Base-by-base conservation (phyloP, 495 filamentous ascomycete genomes). In the Thermothielavioides terrestris region DNA sequence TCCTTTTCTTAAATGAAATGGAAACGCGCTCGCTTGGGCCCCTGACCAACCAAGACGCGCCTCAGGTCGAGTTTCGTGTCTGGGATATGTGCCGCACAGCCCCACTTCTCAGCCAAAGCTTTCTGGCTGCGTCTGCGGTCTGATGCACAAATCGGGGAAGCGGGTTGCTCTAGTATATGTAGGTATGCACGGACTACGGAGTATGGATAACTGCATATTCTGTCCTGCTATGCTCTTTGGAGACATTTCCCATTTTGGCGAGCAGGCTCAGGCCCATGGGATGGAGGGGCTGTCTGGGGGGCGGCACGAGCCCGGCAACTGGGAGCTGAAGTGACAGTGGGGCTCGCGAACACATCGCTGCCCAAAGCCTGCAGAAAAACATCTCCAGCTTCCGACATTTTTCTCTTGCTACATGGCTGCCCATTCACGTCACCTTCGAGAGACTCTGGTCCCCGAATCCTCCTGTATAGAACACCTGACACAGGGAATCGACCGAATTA, bases 1-100 rank as follows among this genome's bases (percentile, higher is more conserved):
- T 60, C 49, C 54, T 58, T 54, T 64, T 58, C 56, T 54, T 60
- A 64, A 60, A 62, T 61, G 49, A 50, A 65, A 51, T 58, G 59
- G 48, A 22, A 26, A 59, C 61, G 57, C 61, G 57, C 62, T 54
- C 57, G 43, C 36, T 39, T 40, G 44, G n/a, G 32, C 38, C 46
- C 49, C 46, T 37, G 52, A 56, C 64, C 64, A 67, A 65, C 60
- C 59, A 60, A 28, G 34, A n/a, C 32, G 60, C 54, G 56, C 60
- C 62, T 51, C 60, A 60, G 58, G 37, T 34, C 54, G 27, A 48
- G 62, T 67, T 63, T 65, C 57, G 64, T 56, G 60, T 54, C 46
- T 42, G 44, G 47, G 37, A 32, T 50, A 7, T 47, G 48, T 55
- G 49, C 42, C 54, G 48, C 46, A 51, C 36, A 42, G 46, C 50